Base-by-base conservation (phyloP, 148 eudicot species). In the Persicaria maculosa region DNA sequence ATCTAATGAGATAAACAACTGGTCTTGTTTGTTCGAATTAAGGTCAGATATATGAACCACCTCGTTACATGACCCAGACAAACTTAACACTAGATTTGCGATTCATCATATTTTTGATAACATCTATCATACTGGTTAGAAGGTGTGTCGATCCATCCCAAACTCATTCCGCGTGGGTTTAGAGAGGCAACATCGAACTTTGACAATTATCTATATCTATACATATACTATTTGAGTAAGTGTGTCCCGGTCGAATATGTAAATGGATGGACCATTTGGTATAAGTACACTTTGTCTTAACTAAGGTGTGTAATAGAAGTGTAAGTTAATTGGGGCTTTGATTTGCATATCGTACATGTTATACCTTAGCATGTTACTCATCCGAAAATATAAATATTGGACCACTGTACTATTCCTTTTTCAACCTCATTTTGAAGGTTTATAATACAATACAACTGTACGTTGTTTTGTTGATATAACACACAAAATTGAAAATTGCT, bases 211-310 rank as follows among this genome's bases (percentile, higher is more conserved):
- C 17, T 15, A 22, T 31, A n/a, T 54, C 15, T 50, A 50, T 12
- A 2, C 3, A 31, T 31, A 2, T 31, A 31, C 40, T 31, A 50
- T 50, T 50, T 50, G 54, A 50, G 19, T 14, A 54, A 17, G 19
- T n/a, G 58, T 17, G n/a, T 53, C 7, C n/a, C n/a, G 7, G 5
- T 53, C 15, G 19, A 7, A 54, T 31, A 16, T 54, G 58, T n/a
- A 54, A 54, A 54, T 54, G 16, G 58, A 54, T 54, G 58, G 58
- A 54, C 58, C 58, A 54, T 54, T 54, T 31, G 58, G 7, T 54
- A 19, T 7, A 15, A 54, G 58, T 54, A 54, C 58, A 16, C 8
- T n/a, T n/a, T 54, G 58, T 54, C 58, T 54, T 54, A 54, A 54
- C 8, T 31, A 31, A 31, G 40, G 40, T 31, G 58, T n/a, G 58